A percentile compares a stretch with the other conserved stretches of the same genome.
These are phyloP conservation scores for Ettlia oleoabundans DNA, from an alignment of 139 green algal genomes.

Conservation along the genomic window DNA sequence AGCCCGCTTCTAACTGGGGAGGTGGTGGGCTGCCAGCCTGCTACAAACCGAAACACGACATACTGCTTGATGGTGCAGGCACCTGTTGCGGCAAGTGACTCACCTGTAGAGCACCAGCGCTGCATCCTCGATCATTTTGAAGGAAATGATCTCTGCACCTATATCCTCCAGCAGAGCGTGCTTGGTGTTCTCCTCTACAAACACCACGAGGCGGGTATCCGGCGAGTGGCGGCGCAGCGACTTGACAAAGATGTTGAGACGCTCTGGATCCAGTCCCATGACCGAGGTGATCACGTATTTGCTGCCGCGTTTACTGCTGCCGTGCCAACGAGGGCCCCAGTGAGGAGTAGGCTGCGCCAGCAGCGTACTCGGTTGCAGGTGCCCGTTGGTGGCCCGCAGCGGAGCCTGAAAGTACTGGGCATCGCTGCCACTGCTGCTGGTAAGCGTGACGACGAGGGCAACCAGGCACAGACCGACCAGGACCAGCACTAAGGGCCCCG, in stretches of 20 bases:
- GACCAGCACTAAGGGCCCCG: no score
- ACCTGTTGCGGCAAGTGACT: neutral
- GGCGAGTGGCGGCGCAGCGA: conserved; percentile 19
- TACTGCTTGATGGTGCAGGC: no score
- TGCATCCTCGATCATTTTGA: neutral
- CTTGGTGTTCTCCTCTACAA: neutral
- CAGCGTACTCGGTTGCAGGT: neutral
- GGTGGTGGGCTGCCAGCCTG: neutral
- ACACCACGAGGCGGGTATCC: conserved; percentile 16
- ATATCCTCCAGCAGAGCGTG: neutral
- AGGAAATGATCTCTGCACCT: conserved; percentile 15
- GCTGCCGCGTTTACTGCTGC: neutral
- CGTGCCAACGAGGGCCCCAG: neutral
- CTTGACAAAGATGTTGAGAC: conserved; percentile 18
- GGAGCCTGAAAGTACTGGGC: neutral
- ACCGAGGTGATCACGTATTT: conserved; percentile 7
- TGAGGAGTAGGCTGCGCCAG: neutral
- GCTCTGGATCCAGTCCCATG: conserved; percentile 1
- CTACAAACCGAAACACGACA: no score
- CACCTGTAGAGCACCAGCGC: conserved; percentile 23
- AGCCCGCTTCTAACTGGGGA: no score
- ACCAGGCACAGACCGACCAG: no score
- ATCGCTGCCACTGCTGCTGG: neutral
- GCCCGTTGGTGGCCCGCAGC: neutral
- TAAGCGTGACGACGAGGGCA: neutral